Conservation (phyloP, 257 asterid species). For the Gentiana dahurica region DNA sequence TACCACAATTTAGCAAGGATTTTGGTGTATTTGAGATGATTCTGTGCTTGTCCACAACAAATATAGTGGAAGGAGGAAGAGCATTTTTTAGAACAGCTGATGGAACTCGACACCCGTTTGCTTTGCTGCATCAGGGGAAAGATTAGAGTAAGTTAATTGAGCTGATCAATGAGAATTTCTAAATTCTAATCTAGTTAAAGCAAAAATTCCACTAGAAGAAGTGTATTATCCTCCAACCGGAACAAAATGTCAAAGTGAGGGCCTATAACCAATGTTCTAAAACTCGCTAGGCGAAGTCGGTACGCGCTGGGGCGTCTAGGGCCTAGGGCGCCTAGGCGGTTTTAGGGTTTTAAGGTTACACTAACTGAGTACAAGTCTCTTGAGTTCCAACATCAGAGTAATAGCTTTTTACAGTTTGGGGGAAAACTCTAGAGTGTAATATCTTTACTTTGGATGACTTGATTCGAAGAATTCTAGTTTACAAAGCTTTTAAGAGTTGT, state of each 20-base stretch:
- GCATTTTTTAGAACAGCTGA: conserved; percentile 58
- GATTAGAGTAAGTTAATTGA: background rate
- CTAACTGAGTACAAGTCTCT: too few species aligned
- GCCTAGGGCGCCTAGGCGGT: too few species aligned
- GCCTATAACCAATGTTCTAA: background rate
- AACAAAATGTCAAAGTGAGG: background rate
- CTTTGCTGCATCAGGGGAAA: conserved; percentile 28
- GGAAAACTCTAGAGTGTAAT: too few species aligned
- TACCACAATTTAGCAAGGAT: conserved; percentile 42
- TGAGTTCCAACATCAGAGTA: too few species aligned
- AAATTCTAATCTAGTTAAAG: background rate
- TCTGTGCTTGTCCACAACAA: conserved; percentile 47
- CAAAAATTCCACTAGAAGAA: background rate
- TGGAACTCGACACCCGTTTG: conserved; percentile 49
- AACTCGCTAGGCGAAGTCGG: too few species aligned
- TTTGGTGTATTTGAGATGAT: conserved; percentile 37
- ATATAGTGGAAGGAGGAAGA: conserved; percentile 46
- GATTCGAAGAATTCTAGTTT: too few species aligned
- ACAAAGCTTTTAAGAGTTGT: too few species aligned
- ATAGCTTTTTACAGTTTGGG: too few species aligned
- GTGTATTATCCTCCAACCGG: background rate
- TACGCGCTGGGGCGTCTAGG: too few species aligned
- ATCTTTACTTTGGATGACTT: too few species aligned
- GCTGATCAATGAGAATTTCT: background rate
- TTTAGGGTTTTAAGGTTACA: too few species aligned